Conservation (phyloP, 1,139 yeast species). For the Scheffersomyces illinoinensis region DNA sequence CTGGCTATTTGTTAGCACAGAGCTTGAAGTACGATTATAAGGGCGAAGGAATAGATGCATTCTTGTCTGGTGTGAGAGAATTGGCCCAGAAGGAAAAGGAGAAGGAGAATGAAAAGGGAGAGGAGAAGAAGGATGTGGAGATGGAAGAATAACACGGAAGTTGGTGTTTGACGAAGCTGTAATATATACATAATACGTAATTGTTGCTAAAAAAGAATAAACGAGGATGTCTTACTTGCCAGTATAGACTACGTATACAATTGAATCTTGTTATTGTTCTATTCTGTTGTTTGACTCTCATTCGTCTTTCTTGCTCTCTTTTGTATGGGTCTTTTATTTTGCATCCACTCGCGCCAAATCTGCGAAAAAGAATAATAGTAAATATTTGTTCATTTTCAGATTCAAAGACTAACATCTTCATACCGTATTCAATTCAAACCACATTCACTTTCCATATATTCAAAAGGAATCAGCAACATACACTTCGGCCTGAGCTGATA, state of each 20-base stretch:
- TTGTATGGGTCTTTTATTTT: neutral
- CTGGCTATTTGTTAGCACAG: slow-evolving; percentile 54
- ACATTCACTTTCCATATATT: neutral
- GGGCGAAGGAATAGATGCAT: slow-evolving; percentile 62
- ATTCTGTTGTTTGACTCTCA: neutral
- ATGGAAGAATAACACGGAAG: neutral
- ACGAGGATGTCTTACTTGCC: neutral
- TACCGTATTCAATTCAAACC: neutral
- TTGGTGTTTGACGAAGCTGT: neutral
- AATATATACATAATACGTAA: neutral
- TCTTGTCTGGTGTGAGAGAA: slow-evolving; percentile 49
- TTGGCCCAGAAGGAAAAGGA: slow-evolving; percentile 23
- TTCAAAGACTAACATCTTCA: neutral
- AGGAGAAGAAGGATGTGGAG: neutral
- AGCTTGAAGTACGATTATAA: slow-evolving; percentile 51
- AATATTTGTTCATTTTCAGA: neutral
- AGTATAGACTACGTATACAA: neutral
- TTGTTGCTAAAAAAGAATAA: too few relatives aligned
- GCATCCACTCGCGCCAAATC: neutral
- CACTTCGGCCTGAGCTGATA: neutral
- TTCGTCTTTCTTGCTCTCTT: neutral
- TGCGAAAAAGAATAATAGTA: neutral
- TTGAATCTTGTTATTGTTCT: neutral
- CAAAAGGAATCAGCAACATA: neutral
- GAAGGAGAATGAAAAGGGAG: slow-evolving; percentile 5